Evolutionary conservation across 2,329 filamentous ascomycete genomes (phyloP), one percentile per base, ranked within the genome.

Genomic region (Madurella fahalii): DNA sequence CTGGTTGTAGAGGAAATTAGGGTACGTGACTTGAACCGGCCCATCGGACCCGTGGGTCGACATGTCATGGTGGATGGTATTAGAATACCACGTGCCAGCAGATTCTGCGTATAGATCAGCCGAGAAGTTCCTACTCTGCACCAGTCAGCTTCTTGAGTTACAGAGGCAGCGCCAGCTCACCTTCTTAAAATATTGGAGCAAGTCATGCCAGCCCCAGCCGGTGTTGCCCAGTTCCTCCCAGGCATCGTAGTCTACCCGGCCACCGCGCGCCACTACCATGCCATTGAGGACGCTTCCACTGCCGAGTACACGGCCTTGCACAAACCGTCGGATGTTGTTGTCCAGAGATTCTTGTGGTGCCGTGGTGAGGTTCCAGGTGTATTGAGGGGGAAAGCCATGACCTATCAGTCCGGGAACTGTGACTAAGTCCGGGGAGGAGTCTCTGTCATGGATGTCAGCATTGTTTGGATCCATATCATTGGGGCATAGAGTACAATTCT

Each of bases 251-350:
- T 61, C 55, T 11, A 32, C 52, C 2, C 30, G 45, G 5, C 57
- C 31, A 15, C 59, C 59, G n/a, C 59, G 51, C 16, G 57, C 58
- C 40, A 54, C 50, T 46, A 59, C 50, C 11, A 59, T 40, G 40
- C 59, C 59, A 17, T 61, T 59, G 53, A 61, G 41, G 16, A 59
- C 54, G 25, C 50, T 58, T 5, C 59, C 55, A 2, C 73, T 73
- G 2, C 73, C 73, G 2, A 76, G 64, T 4, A 65, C 72, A 40
- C 65, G 68, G 1, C 72, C 73, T 32, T 71, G 69, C n/a, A 61
- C 63, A 54, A 71, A 71, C 2, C 60, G 55, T 9, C 72, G 68
- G 7, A 65, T 64, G 51, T 67, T 67, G 37, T 71, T 65, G 34
- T 70, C 67, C 2, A 72, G 66, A 17, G 64, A 68, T 11, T 62